Percentiles rank a stretch among this genome's conserved stretches.
phyloP scores from a whole-genome alignment of 1,284 basidiomycete genomes.

The Albatrellus sp. region DNA sequence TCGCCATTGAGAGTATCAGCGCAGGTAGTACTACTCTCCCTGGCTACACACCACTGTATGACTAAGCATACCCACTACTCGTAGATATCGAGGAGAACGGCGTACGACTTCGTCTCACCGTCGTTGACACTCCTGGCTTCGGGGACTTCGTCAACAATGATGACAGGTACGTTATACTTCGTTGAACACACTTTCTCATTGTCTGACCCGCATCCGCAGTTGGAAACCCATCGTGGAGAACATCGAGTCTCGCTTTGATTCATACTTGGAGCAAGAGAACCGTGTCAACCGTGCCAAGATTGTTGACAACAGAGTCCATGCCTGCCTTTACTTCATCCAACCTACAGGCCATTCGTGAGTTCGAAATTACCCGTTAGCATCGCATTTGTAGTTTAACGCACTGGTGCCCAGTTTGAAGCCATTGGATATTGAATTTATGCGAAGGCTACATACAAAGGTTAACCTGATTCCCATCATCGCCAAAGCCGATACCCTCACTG shows the following conservation, averaged over 20 bases:
- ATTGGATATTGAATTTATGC: constrained; percentile 97
- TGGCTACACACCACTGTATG: constrained; percentile 5
- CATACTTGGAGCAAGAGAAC: constrained; percentile 95
- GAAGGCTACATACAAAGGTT: constrained; percentile 88
- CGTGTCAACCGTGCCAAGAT: constrained; percentile 86
- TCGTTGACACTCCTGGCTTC: constrained; percentile 94
- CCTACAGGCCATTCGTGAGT: constrained; percentile 93
- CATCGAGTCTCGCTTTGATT: constrained; percentile 93
- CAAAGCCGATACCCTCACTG: constrained; percentile 92
- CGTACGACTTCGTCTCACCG: constrained; percentile 88
- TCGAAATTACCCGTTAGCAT: constrained; percentile 2
- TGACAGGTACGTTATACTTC: constrained; percentile 51
- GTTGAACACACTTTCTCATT: not conserved
- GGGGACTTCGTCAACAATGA: constrained; percentile 98
- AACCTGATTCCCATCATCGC: constrained; percentile 96
- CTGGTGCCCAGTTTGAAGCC: constrained; percentile 65
- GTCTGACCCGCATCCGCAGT: constrained; percentile 26
- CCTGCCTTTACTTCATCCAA: constrained; percentile 96
- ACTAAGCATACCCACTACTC: constrained; percentile 15
- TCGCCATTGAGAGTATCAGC: constrained; percentile 92
- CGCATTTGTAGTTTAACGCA: constrained; percentile 1
- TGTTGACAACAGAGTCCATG: constrained; percentile 82
- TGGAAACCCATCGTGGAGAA: constrained; percentile 98
- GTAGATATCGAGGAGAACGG: constrained; percentile 96
- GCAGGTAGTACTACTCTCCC: constrained; percentile 50